Conservation (phyloP, 345 rosid species). For the Dimocarpus longan region DNA sequence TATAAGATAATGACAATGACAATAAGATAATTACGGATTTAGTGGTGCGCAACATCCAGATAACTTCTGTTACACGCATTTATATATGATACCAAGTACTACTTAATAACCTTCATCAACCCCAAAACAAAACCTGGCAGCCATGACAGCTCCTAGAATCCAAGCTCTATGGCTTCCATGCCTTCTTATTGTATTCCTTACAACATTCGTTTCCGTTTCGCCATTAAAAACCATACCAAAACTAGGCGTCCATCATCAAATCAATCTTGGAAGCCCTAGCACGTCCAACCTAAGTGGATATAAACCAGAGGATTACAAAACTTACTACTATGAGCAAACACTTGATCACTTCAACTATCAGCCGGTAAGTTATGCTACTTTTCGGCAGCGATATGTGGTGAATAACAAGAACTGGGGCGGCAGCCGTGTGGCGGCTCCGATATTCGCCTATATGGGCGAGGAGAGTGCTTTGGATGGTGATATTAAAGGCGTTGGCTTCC, state of each 20-base stretch:
- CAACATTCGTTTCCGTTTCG: background rate
- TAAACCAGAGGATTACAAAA: background rate
- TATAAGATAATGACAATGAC: background rate
- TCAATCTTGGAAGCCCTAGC: background rate
- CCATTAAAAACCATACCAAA: background rate
- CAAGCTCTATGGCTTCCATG: background rate
- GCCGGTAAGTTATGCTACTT: conserved; percentile 26
- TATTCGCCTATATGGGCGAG: conserved; percentile 23
- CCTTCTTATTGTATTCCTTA: background rate
- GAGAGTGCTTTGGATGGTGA: conserved; percentile 16
- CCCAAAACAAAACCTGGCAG: background rate
- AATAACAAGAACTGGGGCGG: conserved; percentile 29
- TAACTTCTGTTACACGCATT: background rate
- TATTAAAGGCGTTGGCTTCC: background rate
- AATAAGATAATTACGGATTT: background rate
- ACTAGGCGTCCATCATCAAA: background rate
- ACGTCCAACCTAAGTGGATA: background rate
- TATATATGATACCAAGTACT: background rate
- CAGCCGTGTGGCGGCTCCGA: conserved; percentile 6
- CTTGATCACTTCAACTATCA: conserved; percentile 40
- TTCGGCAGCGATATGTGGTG: conserved; percentile 25
- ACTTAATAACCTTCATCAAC: background rate
- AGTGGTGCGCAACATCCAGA: background rate
- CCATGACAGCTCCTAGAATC: background rate
- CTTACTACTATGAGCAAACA: conserved; percentile 28